Percentiles rank a stretch among this genome's conserved stretches.
phyloP scores from a whole-genome alignment of 192 early-diverging fungal genomes.

The Chytriomyces hyalinus region DNA sequence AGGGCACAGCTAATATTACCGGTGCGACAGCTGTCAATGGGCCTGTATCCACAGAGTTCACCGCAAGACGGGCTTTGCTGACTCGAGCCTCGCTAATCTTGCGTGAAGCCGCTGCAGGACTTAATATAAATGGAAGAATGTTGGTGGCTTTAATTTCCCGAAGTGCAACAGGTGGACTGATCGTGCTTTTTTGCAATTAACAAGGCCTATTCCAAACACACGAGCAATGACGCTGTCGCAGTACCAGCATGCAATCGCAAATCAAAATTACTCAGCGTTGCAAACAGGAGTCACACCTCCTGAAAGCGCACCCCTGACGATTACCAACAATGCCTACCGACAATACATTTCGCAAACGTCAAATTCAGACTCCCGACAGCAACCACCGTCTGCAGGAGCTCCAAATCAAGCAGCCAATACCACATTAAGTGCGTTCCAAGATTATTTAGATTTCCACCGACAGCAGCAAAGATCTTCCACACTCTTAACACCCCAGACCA shows the following conservation, averaged over 20 bases:
- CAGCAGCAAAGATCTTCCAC: neutral
- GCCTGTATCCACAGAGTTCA: neutral
- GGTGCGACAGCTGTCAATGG: neutral
- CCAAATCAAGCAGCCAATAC: neutral
- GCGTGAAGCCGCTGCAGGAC: slow-evolving; percentile 2
- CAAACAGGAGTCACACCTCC: too few relatives aligned
- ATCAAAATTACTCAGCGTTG: neutral
- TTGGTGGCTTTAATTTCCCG: neutral
- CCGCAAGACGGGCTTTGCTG: slow-evolving; percentile 4
- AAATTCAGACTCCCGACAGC: neutral
- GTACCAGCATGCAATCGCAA: slow-evolving; percentile 6
- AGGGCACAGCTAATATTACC: neutral
- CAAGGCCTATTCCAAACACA: neutral
- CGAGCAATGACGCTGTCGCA: slow-evolving; percentile 15
- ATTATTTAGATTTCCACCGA: slow-evolving; percentile 9
- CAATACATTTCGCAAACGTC: neutral
- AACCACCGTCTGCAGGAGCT: neutral
- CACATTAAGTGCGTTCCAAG: slow-evolving; percentile 6
- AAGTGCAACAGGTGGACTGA: too few relatives aligned
- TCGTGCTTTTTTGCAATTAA: neutral
- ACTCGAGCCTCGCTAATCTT: neutral
- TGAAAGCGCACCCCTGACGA: neutral
- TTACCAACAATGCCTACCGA: neutral
- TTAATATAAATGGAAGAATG: neutral
- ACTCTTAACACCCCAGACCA: slow-evolving; percentile 6